phyloP scores from a whole-genome alignment of 1,284 basidiomycete species.

The Grifola frondosa region DNA sequence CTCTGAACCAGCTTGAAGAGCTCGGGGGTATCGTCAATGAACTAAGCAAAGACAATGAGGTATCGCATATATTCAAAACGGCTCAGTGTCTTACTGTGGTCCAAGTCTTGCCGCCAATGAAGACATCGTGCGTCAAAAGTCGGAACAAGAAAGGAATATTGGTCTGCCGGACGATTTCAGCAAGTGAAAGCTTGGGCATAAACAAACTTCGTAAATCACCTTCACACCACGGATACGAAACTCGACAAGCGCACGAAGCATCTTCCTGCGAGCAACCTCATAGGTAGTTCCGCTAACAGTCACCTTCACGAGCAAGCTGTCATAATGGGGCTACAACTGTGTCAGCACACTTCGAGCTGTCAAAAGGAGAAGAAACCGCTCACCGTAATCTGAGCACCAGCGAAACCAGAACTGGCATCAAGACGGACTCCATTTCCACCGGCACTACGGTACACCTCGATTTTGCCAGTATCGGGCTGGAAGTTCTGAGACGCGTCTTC shows the following conservation, averaged over 20 bases:
- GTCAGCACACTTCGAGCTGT: no score
- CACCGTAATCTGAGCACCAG: conserved; percentile 98
- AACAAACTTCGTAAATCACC: conserved; percentile 41
- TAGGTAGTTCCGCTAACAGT: conserved; percentile 97
- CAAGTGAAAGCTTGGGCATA: not conserved
- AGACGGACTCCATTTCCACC: conserved; percentile 99
- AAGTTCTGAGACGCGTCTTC: conserved; percentile 91
- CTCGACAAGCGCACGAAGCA: conserved; percentile 97
- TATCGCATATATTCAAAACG: no score
- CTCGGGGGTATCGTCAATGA: conserved; percentile 99
- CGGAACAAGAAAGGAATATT: conserved; percentile 99
- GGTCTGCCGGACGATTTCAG: conserved; percentile 52
- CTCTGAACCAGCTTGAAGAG: conserved; percentile 98
- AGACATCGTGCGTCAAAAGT: conserved; percentile 95
- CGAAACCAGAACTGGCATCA: conserved; percentile 97
- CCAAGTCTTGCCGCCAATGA: conserved; percentile 97
- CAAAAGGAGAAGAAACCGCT: no score
- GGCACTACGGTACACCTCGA: conserved; percentile 98
- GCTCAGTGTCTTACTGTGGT: conserved; percentile 70
- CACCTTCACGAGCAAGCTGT: conserved; percentile 97
- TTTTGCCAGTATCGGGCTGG: conserved; percentile 99
- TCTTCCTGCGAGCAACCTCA: conserved; percentile 97
- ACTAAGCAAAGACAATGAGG: conserved; percentile 50
- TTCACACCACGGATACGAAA: conserved; percentile 99
- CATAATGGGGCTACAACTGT: conserved; percentile 87